Evolutionary conservation across 1,139 yeast genomes (phyloP).

Genomic region (Wickerhamomyces sp.): DNA sequence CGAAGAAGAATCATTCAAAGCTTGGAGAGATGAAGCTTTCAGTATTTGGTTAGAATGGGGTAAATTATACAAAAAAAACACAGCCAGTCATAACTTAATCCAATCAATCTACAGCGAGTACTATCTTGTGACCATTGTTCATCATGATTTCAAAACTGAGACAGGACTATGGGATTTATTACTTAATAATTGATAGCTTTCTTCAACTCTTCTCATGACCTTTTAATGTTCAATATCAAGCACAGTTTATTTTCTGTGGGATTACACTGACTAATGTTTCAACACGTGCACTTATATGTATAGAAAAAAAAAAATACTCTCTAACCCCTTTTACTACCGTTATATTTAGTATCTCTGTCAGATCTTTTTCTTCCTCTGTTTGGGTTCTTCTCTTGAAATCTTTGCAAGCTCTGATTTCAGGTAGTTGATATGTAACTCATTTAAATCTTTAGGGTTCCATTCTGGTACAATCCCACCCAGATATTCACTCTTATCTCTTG

Average conservation of each 20-base stretch:
- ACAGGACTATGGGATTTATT: constrained; percentile 74
- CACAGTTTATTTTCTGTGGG: too few relatives aligned
- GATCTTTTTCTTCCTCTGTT: too few relatives aligned
- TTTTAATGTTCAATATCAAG: too few relatives aligned
- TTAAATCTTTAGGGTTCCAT: constrained; percentile 26
- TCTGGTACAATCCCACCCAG: constrained; percentile 32
- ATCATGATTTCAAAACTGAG: constrained; percentile 77
- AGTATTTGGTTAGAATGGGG: constrained; percentile 92
- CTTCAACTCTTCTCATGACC: too few relatives aligned
- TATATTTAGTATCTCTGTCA: too few relatives aligned
- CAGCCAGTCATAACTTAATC: constrained; percentile 53
- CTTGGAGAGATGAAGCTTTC: constrained; percentile 98
- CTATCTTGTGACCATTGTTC: constrained; percentile 75
- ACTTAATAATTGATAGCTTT: constrained; percentile 24
- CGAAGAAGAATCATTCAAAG: constrained; percentile 78
- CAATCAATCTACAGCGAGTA: constrained; percentile 57
- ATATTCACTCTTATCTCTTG: constrained; percentile 14
- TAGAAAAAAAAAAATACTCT: too few relatives aligned
- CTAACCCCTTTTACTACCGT: too few relatives aligned
- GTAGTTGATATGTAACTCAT: constrained; percentile 25
- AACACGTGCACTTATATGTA: too few relatives aligned
- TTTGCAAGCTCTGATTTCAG: constrained; percentile 5
- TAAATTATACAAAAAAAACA: constrained; percentile 51
- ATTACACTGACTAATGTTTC: too few relatives aligned
- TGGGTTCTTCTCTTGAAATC: neutral